phyloP scores from a whole-genome alignment of 805 yeast species.

The Starmerella sirachaensis region DNA sequence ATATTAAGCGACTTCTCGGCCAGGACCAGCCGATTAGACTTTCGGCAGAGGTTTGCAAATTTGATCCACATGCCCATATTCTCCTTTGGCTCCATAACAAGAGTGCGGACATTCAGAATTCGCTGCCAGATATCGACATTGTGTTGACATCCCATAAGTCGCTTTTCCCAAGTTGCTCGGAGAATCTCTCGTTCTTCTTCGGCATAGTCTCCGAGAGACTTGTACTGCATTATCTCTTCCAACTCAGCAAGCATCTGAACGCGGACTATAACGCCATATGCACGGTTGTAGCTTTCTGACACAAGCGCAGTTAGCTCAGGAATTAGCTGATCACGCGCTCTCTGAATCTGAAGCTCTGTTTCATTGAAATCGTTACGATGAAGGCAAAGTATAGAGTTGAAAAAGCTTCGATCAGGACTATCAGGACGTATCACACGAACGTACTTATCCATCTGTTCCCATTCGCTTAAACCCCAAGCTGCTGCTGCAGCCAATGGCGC shows the following conservation, averaged over 20 bases:
- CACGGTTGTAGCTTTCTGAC: slow-evolving; percentile 91
- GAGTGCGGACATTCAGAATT: slow-evolving; percentile 80
- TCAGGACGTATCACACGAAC: slow-evolving; percentile 81
- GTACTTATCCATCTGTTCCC: slow-evolving; percentile 92
- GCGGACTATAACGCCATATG: slow-evolving; percentile 91
- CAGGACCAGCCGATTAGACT: slow-evolving; percentile 79
- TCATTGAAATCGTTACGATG: slow-evolving; percentile 78
- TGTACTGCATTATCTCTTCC: slow-evolving; percentile 87
- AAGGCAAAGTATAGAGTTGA: slow-evolving; percentile 75
- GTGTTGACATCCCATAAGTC: slow-evolving; percentile 85
- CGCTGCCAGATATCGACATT: slow-evolving; percentile 99
- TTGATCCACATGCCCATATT: slow-evolving; percentile 98
- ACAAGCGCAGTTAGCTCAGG: slow-evolving; percentile 91
- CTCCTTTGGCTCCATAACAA: slow-evolving; percentile 88
- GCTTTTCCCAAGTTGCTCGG: slow-evolving; percentile 86
- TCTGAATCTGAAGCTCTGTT: slow-evolving; percentile 64
- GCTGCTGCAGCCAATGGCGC: slow-evolving; percentile 99
- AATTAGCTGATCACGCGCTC: slow-evolving; percentile 78
- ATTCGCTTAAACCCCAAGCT: slow-evolving; percentile 94
- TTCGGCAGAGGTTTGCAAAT: slow-evolving; percentile 90
- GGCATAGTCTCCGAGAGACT: slow-evolving; percentile 69
- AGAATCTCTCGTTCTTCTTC: slow-evolving; percentile 59
- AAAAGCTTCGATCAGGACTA: slow-evolving; percentile 90
- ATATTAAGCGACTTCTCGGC: slow-evolving; percentile 85
- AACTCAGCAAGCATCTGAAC: slow-evolving; percentile 95